Conservation (phyloP, 345 rosid species). For the Corchorus capsularis region DNA sequence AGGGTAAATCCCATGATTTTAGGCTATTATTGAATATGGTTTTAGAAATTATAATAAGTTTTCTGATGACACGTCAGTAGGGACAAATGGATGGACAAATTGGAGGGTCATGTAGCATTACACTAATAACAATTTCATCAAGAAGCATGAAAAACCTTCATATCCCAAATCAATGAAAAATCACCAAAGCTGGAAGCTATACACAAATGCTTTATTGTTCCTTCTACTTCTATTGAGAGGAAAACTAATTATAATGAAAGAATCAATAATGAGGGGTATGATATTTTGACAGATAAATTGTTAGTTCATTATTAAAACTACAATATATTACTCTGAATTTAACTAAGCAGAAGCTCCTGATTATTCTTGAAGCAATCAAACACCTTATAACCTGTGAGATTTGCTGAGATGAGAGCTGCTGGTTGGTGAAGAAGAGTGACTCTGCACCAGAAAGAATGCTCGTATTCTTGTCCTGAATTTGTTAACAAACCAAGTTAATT, state of each 20-base stretch:
- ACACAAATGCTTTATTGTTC: background rate
- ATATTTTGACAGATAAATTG: no score
- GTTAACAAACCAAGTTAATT: background rate
- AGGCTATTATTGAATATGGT: no score
- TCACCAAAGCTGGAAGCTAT: background rate
- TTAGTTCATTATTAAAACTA: conserved; percentile 18
- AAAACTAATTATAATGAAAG: background rate
- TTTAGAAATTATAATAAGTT: no score
- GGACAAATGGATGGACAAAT: no score
- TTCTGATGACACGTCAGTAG: no score
- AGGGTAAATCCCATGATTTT: no score
- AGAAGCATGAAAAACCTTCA: background rate
- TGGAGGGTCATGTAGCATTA: no score
- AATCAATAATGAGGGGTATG: no score
- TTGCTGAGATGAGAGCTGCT: background rate
- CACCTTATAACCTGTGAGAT: conserved; percentile 10
- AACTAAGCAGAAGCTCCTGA: conserved; percentile 12
- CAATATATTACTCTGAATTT: background rate
- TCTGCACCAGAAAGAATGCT: background rate
- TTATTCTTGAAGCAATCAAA: background rate
- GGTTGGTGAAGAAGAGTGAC: background rate
- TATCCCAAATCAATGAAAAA: background rate
- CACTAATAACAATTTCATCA: no score
- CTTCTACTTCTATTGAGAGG: background rate
- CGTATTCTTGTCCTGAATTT: conserved; percentile 14